phyloP scores from a whole-genome alignment of 352 stramenopile species.

The Phytophthora tubulina region DNA sequence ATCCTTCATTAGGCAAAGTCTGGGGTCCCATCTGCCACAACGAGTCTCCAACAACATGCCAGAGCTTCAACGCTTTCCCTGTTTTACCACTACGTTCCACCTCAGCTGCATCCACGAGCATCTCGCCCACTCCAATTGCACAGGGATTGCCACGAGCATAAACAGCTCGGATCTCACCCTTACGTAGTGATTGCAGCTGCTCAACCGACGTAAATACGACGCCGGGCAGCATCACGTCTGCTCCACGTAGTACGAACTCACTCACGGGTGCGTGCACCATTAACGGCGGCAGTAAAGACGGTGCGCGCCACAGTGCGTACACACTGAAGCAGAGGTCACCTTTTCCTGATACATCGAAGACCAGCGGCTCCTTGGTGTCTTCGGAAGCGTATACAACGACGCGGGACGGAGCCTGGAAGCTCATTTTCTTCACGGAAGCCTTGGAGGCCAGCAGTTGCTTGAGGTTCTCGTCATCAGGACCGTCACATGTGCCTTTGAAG shows the following conservation, averaged over 20 bases:
- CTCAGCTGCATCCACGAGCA: constrained; percentile 74
- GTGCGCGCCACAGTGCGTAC: constrained; percentile 73
- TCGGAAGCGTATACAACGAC: constrained; percentile 76
- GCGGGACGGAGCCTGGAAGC: constrained; percentile 78
- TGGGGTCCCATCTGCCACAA: constrained; percentile 81
- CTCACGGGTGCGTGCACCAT: constrained; percentile 84
- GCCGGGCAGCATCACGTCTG: constrained; percentile 87
- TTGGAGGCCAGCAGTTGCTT: constrained; percentile 59
- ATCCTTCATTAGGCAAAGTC: constrained; percentile 74
- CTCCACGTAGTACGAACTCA: constrained; percentile 80
- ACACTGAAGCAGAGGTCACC: constrained; percentile 71
- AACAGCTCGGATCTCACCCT: constrained; percentile 74
- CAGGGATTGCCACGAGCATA: constrained; percentile 80
- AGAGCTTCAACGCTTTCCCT: constrained; percentile 71
- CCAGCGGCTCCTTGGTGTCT: constrained; percentile 66
- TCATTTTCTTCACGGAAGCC: constrained; percentile 74
- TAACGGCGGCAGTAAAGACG: constrained; percentile 62
- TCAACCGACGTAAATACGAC: constrained; percentile 73
- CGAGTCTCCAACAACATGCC: constrained; percentile 79
- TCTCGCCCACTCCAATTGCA: constrained; percentile 80
- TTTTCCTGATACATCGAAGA: constrained; percentile 82
- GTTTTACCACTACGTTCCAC: constrained; percentile 69
- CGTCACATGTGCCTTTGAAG: constrained; percentile 41
- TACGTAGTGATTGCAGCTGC: constrained; percentile 62
- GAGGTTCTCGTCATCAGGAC: constrained; percentile 49